phyloP scores from a whole-genome alignment of 2,329 filamentous ascomycete genomes.

The Pestalotiopsis sp. region DNA sequence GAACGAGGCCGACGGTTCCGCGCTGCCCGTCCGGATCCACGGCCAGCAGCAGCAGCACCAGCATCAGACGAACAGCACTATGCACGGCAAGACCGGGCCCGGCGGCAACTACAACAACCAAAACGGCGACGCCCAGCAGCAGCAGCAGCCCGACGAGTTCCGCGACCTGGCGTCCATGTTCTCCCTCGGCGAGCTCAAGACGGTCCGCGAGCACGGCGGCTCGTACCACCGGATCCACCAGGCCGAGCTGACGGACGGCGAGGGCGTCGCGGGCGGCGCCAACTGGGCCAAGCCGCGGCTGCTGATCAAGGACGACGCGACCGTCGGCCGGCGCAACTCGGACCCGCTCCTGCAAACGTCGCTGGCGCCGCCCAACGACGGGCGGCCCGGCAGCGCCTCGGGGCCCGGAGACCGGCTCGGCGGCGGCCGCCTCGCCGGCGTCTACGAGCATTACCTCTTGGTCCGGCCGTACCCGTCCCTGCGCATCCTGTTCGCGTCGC shows the following conservation, averaged over 20 bases:
- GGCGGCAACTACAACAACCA: conserved; percentile 12
- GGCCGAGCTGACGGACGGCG: conserved; percentile 41
- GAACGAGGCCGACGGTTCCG: background rate
- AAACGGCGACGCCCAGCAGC: conserved; percentile 21
- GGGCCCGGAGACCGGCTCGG: conserved; percentile 27
- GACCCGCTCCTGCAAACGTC: conserved; percentile 14
- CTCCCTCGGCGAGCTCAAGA: conserved; percentile 66
- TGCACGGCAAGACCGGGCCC: conserved; percentile 17
- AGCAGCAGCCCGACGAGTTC: conserved; percentile 57
- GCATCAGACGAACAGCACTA: conserved; percentile 15
- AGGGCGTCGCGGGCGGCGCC: conserved; percentile 17
- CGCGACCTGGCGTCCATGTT: conserved; percentile 70
- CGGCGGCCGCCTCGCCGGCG: conserved; percentile 38
- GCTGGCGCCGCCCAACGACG: conserved; percentile 20
- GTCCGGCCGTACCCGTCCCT: conserved; percentile 67
- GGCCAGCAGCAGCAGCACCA: background rate
- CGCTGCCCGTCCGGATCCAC: background rate
- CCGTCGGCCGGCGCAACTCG: conserved; percentile 15
- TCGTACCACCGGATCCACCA: conserved; percentile 56
- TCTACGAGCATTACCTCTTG: conserved; percentile 62
- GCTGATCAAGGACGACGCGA: conserved; percentile 40
- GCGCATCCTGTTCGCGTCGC: conserved; percentile 69
- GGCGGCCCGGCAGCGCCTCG: conserved; percentile 41
- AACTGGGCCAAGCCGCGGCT: conserved; percentile 43
- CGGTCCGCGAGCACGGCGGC: conserved; percentile 64